These are phyloP conservation scores for Bipolaris cookei DNA, from an alignment of 2,329 filamentous ascomycete genomes.

Conservation along the genomic window DNA sequence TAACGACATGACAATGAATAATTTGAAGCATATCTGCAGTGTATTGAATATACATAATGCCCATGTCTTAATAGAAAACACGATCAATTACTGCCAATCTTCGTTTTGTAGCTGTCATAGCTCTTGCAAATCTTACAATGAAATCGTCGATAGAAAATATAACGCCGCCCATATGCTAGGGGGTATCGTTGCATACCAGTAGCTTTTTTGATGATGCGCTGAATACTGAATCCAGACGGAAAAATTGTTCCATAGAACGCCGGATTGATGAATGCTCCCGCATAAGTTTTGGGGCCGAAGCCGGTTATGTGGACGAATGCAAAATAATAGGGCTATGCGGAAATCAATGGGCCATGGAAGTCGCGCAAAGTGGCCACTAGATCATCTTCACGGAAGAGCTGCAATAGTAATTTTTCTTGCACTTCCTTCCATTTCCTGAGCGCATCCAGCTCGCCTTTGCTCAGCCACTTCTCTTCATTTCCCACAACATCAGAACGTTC, in stretches of 20 bases:
- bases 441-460: slow-evolving; percentile 72
- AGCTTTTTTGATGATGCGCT: slow-evolving; percentile 14
- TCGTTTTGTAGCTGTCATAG: neutral
- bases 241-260: slow-evolving; percentile 2
- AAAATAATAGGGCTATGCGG: slow-evolving; percentile 16
- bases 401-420: slow-evolving; percentile 75
- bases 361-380: slow-evolving; percentile 84
- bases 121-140: neutral
- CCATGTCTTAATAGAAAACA: neutral
- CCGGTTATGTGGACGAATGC: neutral
- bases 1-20: neutral
- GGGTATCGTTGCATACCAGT: slow-evolving; percentile 15
- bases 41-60: neutral
- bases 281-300: neutral
- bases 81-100: neutral
- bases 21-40: neutral
- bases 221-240: neutral
- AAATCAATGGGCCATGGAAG: slow-evolving; percentile 45
- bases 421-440: slow-evolving; percentile 67
- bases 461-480: slow-evolving; percentile 80
- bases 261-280: neutral
- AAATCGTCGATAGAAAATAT: neutral
- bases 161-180: slow-evolving; percentile 19
- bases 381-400: slow-evolving; percentile 82
- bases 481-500: slow-evolving; percentile 86